Percentiles rank a stretch among this genome's conserved stretches.
phyloP scores from a whole-genome alignment of 768 basidiomycete species.

The Kwoniella europaea region DNA sequence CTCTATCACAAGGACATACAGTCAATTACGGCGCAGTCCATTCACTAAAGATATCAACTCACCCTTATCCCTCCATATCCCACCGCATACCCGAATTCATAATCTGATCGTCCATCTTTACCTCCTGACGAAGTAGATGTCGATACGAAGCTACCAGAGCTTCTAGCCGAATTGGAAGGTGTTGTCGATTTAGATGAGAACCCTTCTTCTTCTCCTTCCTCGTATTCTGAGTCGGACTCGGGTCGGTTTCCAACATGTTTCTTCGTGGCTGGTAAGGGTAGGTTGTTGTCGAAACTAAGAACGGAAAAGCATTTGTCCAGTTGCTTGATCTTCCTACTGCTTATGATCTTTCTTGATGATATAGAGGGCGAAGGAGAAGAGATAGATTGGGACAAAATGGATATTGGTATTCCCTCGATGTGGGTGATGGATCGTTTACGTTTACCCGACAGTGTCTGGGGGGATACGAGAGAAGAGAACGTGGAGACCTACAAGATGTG shows the following conservation, averaged over 20 bases:
- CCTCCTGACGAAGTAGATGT: neutral
- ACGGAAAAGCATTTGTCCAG: neutral
- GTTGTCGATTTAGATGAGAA: neutral
- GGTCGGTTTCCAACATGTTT: neutral
- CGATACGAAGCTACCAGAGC: constrained; percentile 1
- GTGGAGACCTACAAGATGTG: neutral
- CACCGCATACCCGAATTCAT: neutral
- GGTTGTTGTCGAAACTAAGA: neutral
- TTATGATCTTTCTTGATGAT: neutral
- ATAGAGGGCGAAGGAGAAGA: neutral
- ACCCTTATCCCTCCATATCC: neutral
- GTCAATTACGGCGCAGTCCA: too few species aligned
- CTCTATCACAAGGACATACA: too few species aligned
- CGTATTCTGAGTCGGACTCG: neutral
- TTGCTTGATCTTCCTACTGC: constrained; percentile 6
- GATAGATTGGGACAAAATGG: neutral
- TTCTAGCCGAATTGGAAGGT: neutral
- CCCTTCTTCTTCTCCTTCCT: neutral
- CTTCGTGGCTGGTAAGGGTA: neutral
- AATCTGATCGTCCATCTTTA: neutral
- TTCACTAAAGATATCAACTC: neutral
- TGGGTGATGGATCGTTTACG: constrained; percentile 18
- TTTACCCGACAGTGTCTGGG: neutral
- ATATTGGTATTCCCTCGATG: constrained; percentile 13
- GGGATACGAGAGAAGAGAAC: neutral